These are phyloP conservation scores for Dendrobium chrysotoxum DNA, from an alignment of 106 monocot genomes.

Conservation along the genomic window DNA sequence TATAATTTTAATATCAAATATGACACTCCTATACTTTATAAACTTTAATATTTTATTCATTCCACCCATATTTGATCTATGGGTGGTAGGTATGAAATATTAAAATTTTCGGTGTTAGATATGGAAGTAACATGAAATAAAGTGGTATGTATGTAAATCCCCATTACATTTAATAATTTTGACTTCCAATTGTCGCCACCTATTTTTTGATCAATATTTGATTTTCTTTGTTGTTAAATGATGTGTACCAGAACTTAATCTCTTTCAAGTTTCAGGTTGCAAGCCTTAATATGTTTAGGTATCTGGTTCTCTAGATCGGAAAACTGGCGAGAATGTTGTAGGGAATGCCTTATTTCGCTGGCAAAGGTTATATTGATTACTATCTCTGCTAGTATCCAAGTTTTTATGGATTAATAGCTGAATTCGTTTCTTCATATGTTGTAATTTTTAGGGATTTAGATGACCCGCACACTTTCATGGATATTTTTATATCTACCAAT, in stretches of 20 bases:
- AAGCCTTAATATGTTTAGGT: slow-evolving; percentile 56
- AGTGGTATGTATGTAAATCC: too few relatives aligned
- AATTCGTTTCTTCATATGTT: background rate
- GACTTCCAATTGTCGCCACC: background rate
- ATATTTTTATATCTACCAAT: slow-evolving; percentile 70
- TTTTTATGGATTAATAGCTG: background rate
- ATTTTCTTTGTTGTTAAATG: background rate
- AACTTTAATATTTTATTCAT: too few relatives aligned
- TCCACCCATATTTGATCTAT: too few relatives aligned
- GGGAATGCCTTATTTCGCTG: slow-evolving; percentile 90
- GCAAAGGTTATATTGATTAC: slow-evolving; percentile 57
- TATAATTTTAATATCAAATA: too few relatives aligned
- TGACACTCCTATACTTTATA: too few relatives aligned
- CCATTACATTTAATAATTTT: background rate
- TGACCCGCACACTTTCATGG: slow-evolving; percentile 94
- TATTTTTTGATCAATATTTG: background rate
- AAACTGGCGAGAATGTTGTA: slow-evolving; percentile 33
- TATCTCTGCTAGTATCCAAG: background rate
- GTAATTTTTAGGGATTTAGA: slow-evolving; percentile 59
- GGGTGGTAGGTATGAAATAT: too few relatives aligned
- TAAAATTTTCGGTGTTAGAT: too few relatives aligned
- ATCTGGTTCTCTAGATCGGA: slow-evolving; percentile 40
- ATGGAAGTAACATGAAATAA: too few relatives aligned
- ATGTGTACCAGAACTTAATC: background rate
- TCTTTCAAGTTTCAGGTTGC: slow-evolving; percentile 6